phyloP scores from a whole-genome alignment of 176 grass and related monocot species.

The Ampelocalamus luodianensis region DNA sequence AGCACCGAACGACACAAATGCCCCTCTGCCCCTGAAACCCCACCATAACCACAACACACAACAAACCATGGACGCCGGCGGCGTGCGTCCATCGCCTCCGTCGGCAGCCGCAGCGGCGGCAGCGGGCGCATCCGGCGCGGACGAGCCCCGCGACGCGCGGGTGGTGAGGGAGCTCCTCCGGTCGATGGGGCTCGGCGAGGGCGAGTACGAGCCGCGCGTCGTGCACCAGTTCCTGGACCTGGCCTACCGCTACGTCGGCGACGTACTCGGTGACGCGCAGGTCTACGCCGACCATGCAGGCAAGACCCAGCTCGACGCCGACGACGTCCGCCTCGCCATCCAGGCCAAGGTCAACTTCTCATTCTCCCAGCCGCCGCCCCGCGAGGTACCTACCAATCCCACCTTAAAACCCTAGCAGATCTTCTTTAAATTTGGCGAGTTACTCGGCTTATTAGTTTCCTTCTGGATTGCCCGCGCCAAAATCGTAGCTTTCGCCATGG shows the following conservation, averaged over 20 bases:
- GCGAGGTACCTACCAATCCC: constrained; percentile 65
- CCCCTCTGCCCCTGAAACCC: neutral
- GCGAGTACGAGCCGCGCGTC: constrained; percentile 89
- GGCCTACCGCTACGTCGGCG: constrained; percentile 87
- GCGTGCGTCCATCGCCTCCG: constrained; percentile 38
- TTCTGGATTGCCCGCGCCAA: neutral
- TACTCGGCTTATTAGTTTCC: neutral
- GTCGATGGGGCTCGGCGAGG: constrained; percentile 89
- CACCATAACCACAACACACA: neutral
- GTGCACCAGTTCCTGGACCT: constrained; percentile 96
- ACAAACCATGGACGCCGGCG: constrained; percentile 50
- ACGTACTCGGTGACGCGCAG: constrained; percentile 82
- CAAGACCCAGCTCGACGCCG: constrained; percentile 80
- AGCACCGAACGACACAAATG: too few species aligned
- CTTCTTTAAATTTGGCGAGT: neutral
- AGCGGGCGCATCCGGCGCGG: constrained; percentile 36
- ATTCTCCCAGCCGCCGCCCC: constrained; percentile 97
- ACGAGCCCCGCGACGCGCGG: constrained; percentile 83
- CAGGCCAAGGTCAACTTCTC: constrained; percentile 98
- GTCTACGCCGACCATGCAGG: constrained; percentile 90
- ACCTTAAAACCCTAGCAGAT: neutral
- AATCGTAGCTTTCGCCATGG: neutral
- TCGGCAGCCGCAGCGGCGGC: constrained; percentile 12
- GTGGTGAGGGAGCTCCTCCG: constrained; percentile 88
- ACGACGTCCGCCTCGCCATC: constrained; percentile 87